Evolutionary conservation across 306 rosid species (phyloP).

Genomic region (Quercus dentata): DNA sequence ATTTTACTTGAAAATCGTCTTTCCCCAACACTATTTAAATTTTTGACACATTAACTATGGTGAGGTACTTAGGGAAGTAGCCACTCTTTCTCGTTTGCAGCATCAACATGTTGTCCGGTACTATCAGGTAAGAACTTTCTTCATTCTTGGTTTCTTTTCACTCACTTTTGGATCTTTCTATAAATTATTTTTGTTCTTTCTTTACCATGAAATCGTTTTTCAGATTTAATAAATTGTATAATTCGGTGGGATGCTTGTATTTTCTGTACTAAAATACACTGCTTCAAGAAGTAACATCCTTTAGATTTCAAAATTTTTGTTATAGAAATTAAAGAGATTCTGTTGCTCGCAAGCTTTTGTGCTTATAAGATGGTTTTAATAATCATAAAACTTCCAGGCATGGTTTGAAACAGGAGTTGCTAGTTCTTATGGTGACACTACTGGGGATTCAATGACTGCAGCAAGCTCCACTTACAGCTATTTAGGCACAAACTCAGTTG

Average conservation of each 20-base stretch:
- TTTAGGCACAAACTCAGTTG: slow-evolving; percentile 43
- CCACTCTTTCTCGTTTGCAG: slow-evolving; percentile 96
- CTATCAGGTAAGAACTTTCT: slow-evolving; percentile 70
- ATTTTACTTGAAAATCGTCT: background rate
- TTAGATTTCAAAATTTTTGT: background rate
- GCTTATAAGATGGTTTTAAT: slow-evolving; percentile 21
- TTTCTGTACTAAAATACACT: background rate
- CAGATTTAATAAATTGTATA: slow-evolving; percentile 14
- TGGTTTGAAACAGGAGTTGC: slow-evolving; percentile 89
- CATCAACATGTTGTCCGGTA: slow-evolving; percentile 96
- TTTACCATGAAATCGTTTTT: background rate
- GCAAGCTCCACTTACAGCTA: slow-evolving; percentile 62
- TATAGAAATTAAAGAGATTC: background rate
- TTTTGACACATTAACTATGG: slow-evolving; percentile 24
- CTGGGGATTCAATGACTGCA: slow-evolving; percentile 69
- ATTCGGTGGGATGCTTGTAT: background rate
- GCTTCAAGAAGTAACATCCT: background rate
- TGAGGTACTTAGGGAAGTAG: slow-evolving; percentile 80
- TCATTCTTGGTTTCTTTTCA: slow-evolving; percentile 20
- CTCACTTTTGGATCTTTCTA: background rate
- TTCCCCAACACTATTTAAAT: slow-evolving; percentile 12
- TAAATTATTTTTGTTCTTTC: background rate
- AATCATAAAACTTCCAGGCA: slow-evolving; percentile 59
- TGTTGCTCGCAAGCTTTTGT: background rate
- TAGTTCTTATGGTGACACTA: slow-evolving; percentile 55